Percentiles rank a stretch among this genome's conserved stretches.
Evolutionary conservation across 2,329 filamentous ascomycete species (phyloP).

Genomic region (Gnomoniopsis sp.): DNA sequence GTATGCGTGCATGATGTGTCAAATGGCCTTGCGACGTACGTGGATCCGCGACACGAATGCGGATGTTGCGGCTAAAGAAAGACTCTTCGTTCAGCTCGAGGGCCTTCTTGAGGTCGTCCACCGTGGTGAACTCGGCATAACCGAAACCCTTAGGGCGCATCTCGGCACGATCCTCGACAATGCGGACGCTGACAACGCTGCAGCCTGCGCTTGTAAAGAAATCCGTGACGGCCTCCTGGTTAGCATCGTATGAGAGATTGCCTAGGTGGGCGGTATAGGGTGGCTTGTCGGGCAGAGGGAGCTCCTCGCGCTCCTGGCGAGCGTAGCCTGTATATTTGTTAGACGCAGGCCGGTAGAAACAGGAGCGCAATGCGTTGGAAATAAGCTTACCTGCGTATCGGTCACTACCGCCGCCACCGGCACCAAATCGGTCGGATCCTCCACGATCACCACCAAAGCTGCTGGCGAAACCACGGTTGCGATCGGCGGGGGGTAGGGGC

Average conservation of each 20-base stretch:
- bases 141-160: conserved; percentile 96
- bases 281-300: conserved; percentile 85
- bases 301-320: conserved; percentile 60
- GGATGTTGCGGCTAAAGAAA: conserved; percentile 85
- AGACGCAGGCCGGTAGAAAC: conserved; percentile 6
- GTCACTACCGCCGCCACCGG: conserved; percentile 22
- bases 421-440: conserved; percentile 27
- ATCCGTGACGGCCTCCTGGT: conserved; percentile 74
- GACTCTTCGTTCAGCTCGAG: conserved; percentile 76
- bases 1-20: conserved; percentile 14
- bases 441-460: conserved; percentile 25
- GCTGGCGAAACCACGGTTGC: conserved; percentile 31
- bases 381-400: conserved; percentile 19
- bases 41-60: conserved; percentile 94
- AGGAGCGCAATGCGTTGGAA: not conserved
- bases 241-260: conserved; percentile 94
- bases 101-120: conserved; percentile 90
- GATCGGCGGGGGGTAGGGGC: conserved; percentile 50
- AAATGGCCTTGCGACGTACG: conserved; percentile 60
- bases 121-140: conserved; percentile 87
- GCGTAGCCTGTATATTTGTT: conserved; percentile 48
- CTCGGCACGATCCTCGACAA: conserved; percentile 94
- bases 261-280: conserved; percentile 95
- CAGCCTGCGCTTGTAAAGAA: conserved; percentile 72
- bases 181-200: conserved; percentile 83